Percentiles rank a stretch among this genome's conserved stretches.
phyloP scores from a whole-genome alignment of 2,329 filamentous ascomycete species.

The Fusarium begoniae region DNA sequence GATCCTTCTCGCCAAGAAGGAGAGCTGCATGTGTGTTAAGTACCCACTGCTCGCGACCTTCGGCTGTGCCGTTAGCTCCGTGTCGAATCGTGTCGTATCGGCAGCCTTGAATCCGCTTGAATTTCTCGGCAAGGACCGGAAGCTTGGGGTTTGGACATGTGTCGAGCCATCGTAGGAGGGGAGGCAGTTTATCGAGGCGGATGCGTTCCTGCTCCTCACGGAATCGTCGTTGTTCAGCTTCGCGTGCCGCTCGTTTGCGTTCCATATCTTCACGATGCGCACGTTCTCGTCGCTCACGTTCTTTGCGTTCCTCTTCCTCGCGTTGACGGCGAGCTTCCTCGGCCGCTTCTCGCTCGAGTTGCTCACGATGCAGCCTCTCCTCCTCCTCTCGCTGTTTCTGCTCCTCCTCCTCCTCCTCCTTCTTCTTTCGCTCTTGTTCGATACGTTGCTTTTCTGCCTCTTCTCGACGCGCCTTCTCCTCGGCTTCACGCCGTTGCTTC shows the following conservation, averaged over 20 bases:
- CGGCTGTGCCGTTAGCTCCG: constrained; percentile 60
- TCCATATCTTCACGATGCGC: constrained; percentile 57
- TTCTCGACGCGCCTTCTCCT: constrained; percentile 49
- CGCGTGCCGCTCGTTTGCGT: constrained; percentile 58
- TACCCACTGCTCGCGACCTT: constrained; percentile 72
- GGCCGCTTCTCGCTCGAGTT: constrained; percentile 58
- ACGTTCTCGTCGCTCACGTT: constrained; percentile 59
- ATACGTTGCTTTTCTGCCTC: constrained; percentile 50
- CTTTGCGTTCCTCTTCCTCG: constrained; percentile 62
- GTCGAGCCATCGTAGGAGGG: constrained; percentile 69
- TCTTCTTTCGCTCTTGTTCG: constrained; percentile 53
- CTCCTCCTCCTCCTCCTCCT: constrained; percentile 51
- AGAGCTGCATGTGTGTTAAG: constrained; percentile 72
- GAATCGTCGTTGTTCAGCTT: constrained; percentile 61
- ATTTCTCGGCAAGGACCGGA: constrained; percentile 61
- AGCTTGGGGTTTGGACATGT: constrained; percentile 60
- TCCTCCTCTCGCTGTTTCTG: constrained; percentile 55
- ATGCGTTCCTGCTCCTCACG: constrained; percentile 64
- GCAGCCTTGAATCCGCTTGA: constrained; percentile 66
- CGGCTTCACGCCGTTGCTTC: constrained; percentile 49
- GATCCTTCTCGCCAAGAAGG: constrained; percentile 71
- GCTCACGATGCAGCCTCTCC: constrained; percentile 56
- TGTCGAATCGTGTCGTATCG: constrained; percentile 71
- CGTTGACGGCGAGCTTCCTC: constrained; percentile 59
- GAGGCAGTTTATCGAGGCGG: constrained; percentile 66